Evolutionary conservation across 805 yeast genomes (phyloP), one percentile per base, ranked within the genome.

Genomic region (Saccharomycopsis vini): DNA sequence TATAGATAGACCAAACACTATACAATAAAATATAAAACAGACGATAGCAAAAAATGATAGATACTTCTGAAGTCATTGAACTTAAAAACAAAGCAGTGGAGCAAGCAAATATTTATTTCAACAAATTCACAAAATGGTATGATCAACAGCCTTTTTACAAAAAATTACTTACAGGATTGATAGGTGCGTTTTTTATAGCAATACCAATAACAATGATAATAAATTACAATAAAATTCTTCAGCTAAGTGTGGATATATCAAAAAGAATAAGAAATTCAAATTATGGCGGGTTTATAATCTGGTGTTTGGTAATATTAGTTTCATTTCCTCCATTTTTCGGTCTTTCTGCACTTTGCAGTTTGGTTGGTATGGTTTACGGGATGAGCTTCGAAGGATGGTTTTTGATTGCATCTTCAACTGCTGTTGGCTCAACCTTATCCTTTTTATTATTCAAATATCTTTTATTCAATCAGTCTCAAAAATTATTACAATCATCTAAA

Each of bases 271-370:
- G 56, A 23, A 56, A 57, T 1, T 58, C 66, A 37, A 56, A 54
- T 16, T 63, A 58, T 33, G 76, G 81, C 0, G 62, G 64, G 10
- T 46, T 69, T 3, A 50, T 77, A 0, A 56, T 89, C 45, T 72
- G 79, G 41, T 15, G 61, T 3, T 58, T 80, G 37, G 61, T 88
- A 3, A 73, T 81, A 51, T 22, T 71, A 2, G 88, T 89, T 3
- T 78, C 92, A 0, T 89, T 90, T 66, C 97, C 98, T 2, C 98
- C 97, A 1, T 51, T 90, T 52, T 61, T 87, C 28, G 98, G 98
- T 1, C 89, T 80, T 62, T 72, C 90, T 3, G 69, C 80, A 18
- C 60, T 84, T 16, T 71, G 81, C 16, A 70, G 82, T 38, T 57
- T 81, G 13, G 67, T 78, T 3, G 98, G 97, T 2, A 77, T 87